Conservation (phyloP, 176 grass and related monocot genomes). For the Carex scoparia region DNA sequence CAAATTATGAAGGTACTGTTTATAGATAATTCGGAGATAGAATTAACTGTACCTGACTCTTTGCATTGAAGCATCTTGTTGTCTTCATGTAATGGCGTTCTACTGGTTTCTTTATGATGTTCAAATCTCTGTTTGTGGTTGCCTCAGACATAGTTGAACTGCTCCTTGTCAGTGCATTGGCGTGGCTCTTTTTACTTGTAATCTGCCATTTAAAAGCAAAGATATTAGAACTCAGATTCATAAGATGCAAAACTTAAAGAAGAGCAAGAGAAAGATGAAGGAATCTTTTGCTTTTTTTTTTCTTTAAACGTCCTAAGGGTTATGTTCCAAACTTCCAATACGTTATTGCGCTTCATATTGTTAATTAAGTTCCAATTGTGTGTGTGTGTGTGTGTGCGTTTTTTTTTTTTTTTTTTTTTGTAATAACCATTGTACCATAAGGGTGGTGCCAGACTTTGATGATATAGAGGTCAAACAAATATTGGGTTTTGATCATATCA, state of each 20-base stretch:
- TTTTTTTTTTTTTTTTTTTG: background rate
- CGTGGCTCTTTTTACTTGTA: background rate
- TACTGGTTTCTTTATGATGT: background rate
- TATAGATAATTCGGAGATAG: background rate
- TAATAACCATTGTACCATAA: background rate
- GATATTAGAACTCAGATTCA: background rate
- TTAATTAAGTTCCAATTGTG: background rate
- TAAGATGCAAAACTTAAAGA: background rate
- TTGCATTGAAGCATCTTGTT: constrained; percentile 21
- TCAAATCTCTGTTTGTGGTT: background rate
- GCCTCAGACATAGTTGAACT: background rate
- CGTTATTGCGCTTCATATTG: background rate
- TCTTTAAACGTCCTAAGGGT: no score
- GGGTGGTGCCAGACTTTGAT: no score
- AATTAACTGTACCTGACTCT: constrained; percentile 9
- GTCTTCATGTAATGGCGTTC: constrained; percentile 20
- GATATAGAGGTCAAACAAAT: no score
- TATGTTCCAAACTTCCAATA: background rate
- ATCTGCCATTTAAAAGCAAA: background rate
- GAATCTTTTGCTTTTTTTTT: background rate
- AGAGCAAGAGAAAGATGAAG: background rate
- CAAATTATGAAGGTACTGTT: background rate
- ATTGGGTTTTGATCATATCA: no score
- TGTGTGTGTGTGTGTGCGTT: background rate
- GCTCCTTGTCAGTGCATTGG: constrained; percentile 7